These are phyloP conservation scores for Moesziomyces parantarcticus DNA, from an alignment of 1,284 basidiomycete genomes.

Conservation along the genomic window DNA sequence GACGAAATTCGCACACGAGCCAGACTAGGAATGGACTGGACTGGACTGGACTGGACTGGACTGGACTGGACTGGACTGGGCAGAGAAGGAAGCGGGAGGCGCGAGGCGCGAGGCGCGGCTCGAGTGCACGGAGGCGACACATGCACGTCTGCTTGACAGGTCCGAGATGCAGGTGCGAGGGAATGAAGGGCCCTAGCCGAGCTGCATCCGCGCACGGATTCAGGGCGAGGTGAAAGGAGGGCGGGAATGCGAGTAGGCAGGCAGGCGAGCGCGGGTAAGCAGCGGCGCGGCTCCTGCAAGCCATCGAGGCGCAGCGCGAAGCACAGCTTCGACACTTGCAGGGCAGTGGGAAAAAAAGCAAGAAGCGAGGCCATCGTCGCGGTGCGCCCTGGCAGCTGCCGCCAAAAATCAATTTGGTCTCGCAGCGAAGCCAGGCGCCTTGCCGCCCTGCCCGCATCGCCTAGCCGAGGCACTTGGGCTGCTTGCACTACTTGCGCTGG, in stretches of 20 bases:
- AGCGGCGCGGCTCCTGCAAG: constrained; percentile 5
- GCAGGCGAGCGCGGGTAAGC: constrained; percentile 1
- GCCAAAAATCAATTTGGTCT: constrained; percentile 5
- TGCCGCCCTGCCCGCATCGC: constrained; percentile 2
- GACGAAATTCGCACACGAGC: not conserved
- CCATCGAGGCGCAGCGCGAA: constrained; percentile 1
- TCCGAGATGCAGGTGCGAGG: constrained; percentile 51
- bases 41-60: not conserved
- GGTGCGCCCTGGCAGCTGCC: constrained; percentile 6
- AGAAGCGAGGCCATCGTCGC: too few species aligned
- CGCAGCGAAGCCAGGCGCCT: constrained; percentile 19
- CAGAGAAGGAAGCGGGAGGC: too few species aligned
- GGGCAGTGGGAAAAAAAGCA: too few species aligned
- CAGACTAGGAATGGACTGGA: constrained; percentile 3
- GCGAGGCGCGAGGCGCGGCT: constrained; percentile 2
- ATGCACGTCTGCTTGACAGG: constrained; percentile 52
- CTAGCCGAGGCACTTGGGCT: constrained; percentile 33
- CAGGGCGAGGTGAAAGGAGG: constrained; percentile 7
- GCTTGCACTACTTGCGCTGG: constrained; percentile 10
- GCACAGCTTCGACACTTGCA: too few species aligned
- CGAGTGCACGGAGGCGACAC: constrained; percentile 20
- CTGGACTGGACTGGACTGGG: not conserved
- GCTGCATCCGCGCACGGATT: constrained; percentile 20
- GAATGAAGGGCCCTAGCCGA: constrained; percentile 42
- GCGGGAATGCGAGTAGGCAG: too few species aligned